Conservation (phyloP, 768 basidiomycete genomes). For the Agaricus blazei region DNA sequence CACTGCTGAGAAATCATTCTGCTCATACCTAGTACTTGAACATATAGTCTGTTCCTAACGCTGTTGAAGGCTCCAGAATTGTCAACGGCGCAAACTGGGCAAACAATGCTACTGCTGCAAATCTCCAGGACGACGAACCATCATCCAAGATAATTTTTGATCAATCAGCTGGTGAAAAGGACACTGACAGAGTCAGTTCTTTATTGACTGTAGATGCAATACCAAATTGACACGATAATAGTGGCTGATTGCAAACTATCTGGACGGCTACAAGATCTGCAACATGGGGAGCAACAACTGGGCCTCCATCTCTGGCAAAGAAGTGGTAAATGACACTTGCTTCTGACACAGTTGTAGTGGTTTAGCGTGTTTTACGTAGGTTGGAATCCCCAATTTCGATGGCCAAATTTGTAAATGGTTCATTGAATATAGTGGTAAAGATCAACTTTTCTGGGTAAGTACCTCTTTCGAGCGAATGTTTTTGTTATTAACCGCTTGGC, state of each 20-base stretch:
- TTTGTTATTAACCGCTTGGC: background rate
- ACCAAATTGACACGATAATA: background rate
- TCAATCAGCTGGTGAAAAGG: background rate
- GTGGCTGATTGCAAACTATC: background rate
- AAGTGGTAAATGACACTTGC: background rate
- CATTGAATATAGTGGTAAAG: background rate
- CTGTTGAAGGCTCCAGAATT: background rate
- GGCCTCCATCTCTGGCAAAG: background rate
- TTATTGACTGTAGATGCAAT: background rate
- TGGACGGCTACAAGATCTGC: background rate
- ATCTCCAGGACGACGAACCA: background rate
- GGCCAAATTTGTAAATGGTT: background rate
- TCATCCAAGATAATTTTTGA: background rate
- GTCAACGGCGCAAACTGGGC: background rate
- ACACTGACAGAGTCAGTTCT: background rate
- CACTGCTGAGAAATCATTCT: background rate
- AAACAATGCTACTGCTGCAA: background rate
- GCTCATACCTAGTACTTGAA: background rate
- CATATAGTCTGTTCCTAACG: background rate
- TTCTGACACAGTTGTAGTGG: background rate
- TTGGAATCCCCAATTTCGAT: background rate
- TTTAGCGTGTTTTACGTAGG: background rate
- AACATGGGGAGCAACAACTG: background rate
- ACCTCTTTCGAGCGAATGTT: background rate
- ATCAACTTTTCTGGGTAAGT: background rate